phyloP scores from a whole-genome alignment of 352 stramenopile species.

The Saprolegnia parasitica region DNA sequence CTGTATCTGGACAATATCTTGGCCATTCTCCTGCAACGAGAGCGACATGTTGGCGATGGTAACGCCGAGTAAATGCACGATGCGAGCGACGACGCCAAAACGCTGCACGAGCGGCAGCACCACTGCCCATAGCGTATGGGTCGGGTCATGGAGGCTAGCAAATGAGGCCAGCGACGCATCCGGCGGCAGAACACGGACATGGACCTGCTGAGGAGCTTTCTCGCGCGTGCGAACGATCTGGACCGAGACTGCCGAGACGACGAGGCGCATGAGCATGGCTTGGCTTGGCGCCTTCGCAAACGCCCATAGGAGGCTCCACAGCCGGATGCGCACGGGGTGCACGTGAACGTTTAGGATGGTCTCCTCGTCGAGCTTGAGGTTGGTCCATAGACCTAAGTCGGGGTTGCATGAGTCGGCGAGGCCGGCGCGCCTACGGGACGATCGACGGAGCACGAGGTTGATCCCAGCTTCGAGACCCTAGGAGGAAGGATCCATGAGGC shows the following conservation, averaged over 20 bases:
- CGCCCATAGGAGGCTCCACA: constrained; percentile 49
- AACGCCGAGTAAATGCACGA: constrained; percentile 26
- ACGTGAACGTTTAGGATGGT: constrained; percentile 47
- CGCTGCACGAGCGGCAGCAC: constrained; percentile 10
- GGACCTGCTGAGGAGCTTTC: too few relatives aligned
- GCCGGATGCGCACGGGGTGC: constrained; percentile 38
- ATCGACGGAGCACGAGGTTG: neutral
- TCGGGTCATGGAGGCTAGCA: constrained; percentile 6
- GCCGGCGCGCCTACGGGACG: neutral
- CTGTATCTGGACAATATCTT: constrained; percentile 15
- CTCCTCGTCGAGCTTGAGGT: constrained; percentile 40
- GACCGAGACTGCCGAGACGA: constrained; percentile 40
- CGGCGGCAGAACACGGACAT: neutral
- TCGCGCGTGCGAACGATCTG: neutral
- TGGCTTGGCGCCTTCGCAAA: constrained; percentile 48
- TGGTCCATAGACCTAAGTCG: constrained; percentile 39
- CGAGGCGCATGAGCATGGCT: constrained; percentile 42
- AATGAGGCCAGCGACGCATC: neutral
- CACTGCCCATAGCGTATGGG: constrained; percentile 23
- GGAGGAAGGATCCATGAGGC: neutral
- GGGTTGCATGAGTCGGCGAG: neutral
- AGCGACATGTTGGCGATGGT: constrained; percentile 11
- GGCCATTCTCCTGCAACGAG: neutral
- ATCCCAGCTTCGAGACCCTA: neutral
- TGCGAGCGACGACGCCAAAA: constrained; percentile 9